Evolutionary conservation across 2,329 filamentous ascomycete species (phyloP).

Genomic region (Xylaria sp.): DNA sequence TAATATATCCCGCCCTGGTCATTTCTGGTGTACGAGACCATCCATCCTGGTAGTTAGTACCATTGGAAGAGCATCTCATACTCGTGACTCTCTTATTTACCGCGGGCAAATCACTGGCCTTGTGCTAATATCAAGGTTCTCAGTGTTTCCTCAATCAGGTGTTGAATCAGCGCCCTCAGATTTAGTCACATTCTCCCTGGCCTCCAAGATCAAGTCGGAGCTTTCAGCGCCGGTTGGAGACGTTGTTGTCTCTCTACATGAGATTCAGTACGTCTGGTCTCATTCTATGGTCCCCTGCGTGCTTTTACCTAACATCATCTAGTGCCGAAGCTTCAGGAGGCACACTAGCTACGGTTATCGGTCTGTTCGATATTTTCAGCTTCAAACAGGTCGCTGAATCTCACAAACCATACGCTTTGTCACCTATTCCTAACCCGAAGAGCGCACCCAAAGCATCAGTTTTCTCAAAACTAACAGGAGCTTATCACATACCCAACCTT

Average conservation of each 20-base stretch:
- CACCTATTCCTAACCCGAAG: slow-evolving; percentile 62
- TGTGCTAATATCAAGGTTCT: slow-evolving; percentile 4
- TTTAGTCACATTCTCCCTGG: slow-evolving; percentile 65
- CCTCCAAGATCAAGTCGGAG: slow-evolving; percentile 61
- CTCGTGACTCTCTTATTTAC: too few relatives aligned
- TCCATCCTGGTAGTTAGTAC: neutral
- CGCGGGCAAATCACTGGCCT: too few relatives aligned
- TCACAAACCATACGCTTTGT: slow-evolving; percentile 65
- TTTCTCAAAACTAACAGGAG: slow-evolving; percentile 61
- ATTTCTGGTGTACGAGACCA: neutral
- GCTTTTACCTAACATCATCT: slow-evolving; percentile 9
- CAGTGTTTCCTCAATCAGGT: slow-evolving; percentile 69
- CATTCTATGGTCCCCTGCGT: neutral
- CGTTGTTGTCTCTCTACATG: slow-evolving; percentile 62
- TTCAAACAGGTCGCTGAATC: slow-evolving; percentile 60
- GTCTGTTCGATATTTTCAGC: slow-evolving; percentile 64
- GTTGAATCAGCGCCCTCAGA: slow-evolving; percentile 73
- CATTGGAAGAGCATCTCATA: too few relatives aligned
- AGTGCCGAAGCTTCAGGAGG: slow-evolving; percentile 70
- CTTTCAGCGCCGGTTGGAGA: slow-evolving; percentile 63
- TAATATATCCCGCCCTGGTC: too few relatives aligned
- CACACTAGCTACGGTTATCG: slow-evolving; percentile 74
- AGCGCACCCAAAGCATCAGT: slow-evolving; percentile 51
- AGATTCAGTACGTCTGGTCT: slow-evolving; percentile 51
- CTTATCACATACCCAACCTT: slow-evolving; percentile 61